Percentiles rank a stretch among this genome's conserved stretches.
Conservation (phyloP, 495 filamentous ascomycete species). For the Trichoderma virens region DNA sequence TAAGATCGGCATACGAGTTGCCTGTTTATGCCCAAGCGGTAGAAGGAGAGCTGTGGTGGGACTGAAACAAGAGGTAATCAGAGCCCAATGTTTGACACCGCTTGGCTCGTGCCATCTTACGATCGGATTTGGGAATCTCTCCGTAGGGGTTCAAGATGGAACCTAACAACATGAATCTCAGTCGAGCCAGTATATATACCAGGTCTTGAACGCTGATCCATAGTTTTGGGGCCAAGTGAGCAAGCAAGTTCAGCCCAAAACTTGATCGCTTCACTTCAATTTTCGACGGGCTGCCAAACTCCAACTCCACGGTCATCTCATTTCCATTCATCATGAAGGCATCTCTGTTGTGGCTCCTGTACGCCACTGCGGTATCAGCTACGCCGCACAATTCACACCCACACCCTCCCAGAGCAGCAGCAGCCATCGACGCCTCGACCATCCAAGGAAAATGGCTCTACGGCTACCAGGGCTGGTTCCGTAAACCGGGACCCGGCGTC, state of each 20-base stretch:
- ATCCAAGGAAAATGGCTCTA: conserved; percentile 24
- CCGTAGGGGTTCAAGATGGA: neutral
- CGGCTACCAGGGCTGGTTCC: conserved; percentile 28
- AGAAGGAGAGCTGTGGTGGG: neutral
- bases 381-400: neutral
- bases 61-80: neutral
- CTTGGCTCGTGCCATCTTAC: neutral
- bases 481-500: conserved; percentile 16
- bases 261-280: neutral
- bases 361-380: neutral
- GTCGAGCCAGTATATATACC: neutral
- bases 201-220: neutral
- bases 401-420: conserved; percentile 1
- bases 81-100: neutral
- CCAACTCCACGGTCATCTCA: neutral
- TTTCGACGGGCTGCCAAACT: too few relatives aligned
- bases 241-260: neutral
- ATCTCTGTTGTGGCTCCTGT: neutral
- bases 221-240: neutral
- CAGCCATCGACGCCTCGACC: conserved; percentile 20
- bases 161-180: neutral
- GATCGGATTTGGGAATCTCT: neutral
- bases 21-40: neutral
- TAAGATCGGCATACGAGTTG: neutral
- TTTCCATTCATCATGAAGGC: neutral